These are phyloP conservation scores for Schizophyllum commune DNA, from an alignment of 1,284 basidiomycete species.

Conservation along the genomic window DNA sequence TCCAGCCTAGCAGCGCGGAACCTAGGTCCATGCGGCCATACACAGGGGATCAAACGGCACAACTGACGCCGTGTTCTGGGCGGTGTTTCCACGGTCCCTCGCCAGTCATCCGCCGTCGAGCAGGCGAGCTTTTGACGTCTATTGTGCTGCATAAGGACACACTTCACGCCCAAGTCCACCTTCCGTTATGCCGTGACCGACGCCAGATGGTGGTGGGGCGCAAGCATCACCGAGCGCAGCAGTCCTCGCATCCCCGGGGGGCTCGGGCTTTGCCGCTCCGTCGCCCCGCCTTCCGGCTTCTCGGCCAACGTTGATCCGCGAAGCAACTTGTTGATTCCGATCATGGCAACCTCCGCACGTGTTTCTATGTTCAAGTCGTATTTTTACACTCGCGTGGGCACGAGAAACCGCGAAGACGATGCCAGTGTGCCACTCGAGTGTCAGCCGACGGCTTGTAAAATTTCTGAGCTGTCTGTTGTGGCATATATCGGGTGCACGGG, in stretches of 20 bases:
- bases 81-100: neutral
- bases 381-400: too few species aligned
- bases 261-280: too few species aligned
- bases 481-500: too few species aligned
- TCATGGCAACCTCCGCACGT: too few species aligned
- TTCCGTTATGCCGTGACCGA: neutral
- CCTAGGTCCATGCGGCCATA: neutral
- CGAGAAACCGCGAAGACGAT: too few species aligned
- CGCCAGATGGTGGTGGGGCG: neutral
- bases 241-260: neutral
- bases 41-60: neutral
- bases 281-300: too few species aligned
- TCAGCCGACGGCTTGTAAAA: too few species aligned
- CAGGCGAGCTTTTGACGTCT: neutral
- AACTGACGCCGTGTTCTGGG: neutral
- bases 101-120: neutral
- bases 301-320: too few species aligned
- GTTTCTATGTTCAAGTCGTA: too few species aligned
- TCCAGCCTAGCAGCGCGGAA: neutral
- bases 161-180: neutral
- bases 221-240: neutral
- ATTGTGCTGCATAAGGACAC: neutral
- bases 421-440: too few species aligned
- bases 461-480: too few species aligned
- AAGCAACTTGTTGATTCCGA: too few species aligned